phyloP scores from a whole-genome alignment of 148 eudicot genomes.

The Fagopyrum tataricum region DNA sequence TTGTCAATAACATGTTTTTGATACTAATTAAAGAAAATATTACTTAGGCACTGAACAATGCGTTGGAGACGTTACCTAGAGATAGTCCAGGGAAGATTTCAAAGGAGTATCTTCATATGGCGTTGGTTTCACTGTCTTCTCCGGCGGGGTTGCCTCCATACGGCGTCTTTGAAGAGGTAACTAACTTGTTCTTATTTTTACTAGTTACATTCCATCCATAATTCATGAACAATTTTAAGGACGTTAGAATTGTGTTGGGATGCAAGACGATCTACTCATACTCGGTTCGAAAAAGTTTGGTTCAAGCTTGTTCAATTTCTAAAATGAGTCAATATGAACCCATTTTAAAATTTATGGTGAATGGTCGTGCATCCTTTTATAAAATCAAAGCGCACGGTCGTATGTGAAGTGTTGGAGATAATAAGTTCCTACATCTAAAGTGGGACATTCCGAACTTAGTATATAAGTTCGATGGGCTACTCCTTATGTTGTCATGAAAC shows the following conservation, averaged over 20 bases:
- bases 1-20: neutral
- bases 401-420: no score
- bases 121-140: slow-evolving; percentile 61
- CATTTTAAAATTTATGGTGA: no score
- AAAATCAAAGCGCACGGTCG: no score
- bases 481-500: no score
- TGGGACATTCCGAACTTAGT: no score
- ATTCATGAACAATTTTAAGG: neutral
- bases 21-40: neutral
- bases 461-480: no score
- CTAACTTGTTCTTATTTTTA: neutral
- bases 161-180: slow-evolving; percentile 75
- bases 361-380: no score
- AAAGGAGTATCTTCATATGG: slow-evolving; percentile 49
- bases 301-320: no score
- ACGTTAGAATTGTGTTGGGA: neutral
- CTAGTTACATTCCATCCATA: neutral
- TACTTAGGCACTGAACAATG: slow-evolving; percentile 56
- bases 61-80: slow-evolving; percentile 45
- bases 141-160: slow-evolving; percentile 81
- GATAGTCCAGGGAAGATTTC: slow-evolving; percentile 62
- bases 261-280: no score
- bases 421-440: no score
- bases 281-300: no score
- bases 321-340: no score